These are phyloP conservation scores for Aquilaria malaccensis DNA, from an alignment of 345 rosid genomes.

Conservation along the genomic window DNA sequence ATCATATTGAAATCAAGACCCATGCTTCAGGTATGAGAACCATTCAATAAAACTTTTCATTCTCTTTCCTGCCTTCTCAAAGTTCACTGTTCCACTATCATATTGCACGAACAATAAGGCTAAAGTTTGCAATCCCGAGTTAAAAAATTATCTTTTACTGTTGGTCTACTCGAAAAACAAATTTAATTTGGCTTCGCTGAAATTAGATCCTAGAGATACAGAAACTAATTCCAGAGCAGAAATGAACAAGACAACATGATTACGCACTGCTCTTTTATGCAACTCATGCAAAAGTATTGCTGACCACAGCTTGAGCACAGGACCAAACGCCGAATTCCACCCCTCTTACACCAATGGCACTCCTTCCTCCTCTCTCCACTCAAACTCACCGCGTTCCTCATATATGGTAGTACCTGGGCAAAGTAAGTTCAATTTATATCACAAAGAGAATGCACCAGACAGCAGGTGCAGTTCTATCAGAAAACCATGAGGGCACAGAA, in stretches of 20 bases:
- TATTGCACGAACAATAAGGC: too few species aligned
- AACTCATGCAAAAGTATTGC: conserved; percentile 63
- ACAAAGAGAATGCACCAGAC: background rate
- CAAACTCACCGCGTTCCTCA: conserved; percentile 40
- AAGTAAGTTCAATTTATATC: conserved; percentile 5
- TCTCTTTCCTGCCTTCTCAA: too few species aligned
- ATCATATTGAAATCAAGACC: conserved; percentile 16
- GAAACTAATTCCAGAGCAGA: background rate
- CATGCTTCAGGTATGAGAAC: too few species aligned
- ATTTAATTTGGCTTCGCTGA: background rate
- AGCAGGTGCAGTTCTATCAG: background rate
- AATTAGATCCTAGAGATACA: background rate
- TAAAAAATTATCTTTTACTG: too few species aligned
- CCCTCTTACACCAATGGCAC: conserved; percentile 86
- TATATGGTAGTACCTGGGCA: conserved; percentile 50
- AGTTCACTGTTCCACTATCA: too few species aligned
- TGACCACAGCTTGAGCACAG: conserved; percentile 64
- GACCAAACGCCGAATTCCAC: conserved; percentile 41
- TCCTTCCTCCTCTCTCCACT: conserved; percentile 58
- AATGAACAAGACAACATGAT: conserved; percentile 5
- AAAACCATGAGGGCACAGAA: background rate
- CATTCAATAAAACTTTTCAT: too few species aligned
- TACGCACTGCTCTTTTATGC: conserved; percentile 61
- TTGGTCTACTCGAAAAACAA: too few species aligned
- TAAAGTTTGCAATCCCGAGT: too few species aligned